Evolutionary conservation across 345 rosid species (phyloP).

Genomic region (Mercurialis annua): DNA sequence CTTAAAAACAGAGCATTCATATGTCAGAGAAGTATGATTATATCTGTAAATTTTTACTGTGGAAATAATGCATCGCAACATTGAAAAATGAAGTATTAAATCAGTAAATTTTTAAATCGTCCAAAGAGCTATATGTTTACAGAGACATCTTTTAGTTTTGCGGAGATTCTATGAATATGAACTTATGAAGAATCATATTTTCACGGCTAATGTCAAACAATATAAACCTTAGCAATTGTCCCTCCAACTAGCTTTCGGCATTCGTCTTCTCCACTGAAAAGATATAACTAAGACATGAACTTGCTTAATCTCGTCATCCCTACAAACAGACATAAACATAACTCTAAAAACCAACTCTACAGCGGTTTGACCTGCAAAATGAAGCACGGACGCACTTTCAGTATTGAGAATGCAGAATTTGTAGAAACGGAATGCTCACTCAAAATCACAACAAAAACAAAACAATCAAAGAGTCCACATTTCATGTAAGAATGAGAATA

Average conservation of each 20-base stretch:
- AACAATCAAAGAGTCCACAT: background rate
- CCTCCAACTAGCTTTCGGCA: background rate
- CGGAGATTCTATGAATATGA: background rate
- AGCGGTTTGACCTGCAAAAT: slow-evolving; percentile 17
- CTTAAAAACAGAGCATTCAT: no score
- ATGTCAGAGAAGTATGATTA: no score
- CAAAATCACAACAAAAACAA: background rate
- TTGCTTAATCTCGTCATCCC: background rate
- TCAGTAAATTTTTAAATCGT: background rate
- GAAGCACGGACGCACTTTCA: no score
- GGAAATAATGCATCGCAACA: background rate
- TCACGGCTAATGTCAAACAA: background rate
- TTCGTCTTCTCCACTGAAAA: background rate
- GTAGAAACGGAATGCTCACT: background rate
- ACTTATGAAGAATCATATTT: background rate
- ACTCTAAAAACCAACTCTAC: background rate
- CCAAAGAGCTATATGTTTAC: background rate
- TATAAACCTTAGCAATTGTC: background rate
- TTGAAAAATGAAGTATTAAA: background rate
- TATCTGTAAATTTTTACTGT: no score
- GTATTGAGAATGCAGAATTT: background rate
- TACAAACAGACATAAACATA: background rate
- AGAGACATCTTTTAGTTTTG: background rate
- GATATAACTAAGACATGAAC: background rate
- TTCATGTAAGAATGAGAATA: no score